Evolutionary conservation across 1,284 basidiomycete species (phyloP).

Genomic region (Moniliophthora roreri): DNA sequence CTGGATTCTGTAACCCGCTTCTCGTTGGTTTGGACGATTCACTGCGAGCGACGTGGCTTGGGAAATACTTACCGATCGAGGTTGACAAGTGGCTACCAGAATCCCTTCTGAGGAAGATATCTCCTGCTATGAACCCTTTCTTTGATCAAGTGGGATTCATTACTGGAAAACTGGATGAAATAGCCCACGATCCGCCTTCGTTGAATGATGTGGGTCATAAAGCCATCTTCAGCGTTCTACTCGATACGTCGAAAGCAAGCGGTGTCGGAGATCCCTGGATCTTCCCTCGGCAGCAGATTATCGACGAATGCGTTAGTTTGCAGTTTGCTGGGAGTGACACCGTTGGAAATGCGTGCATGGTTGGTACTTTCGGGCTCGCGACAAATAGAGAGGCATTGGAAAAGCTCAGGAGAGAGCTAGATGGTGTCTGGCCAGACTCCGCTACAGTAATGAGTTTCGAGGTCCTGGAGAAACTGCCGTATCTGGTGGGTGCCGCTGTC

Average conservation of each 20-base stretch:
- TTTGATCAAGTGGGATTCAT: background rate
- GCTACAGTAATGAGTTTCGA: conserved; percentile 4
- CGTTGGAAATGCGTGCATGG: conserved; percentile 11
- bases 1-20: conserved; percentile 22
- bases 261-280: background rate
- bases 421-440: conserved; percentile 14
- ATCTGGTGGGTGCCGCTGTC: conserved; percentile 16
- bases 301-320: conserved; percentile 17
- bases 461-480: conserved; percentile 18
- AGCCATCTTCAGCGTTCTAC: conserved; percentile 11
- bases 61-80: conserved; percentile 19
- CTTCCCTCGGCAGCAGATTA: conserved; percentile 5
- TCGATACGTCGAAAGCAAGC: conserved; percentile 5
- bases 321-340: conserved; percentile 14
- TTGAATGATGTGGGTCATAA: background rate
- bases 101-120: background rate
- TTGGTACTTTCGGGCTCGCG: conserved; percentile 15
- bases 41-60: conserved; percentile 14
- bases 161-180: background rate
- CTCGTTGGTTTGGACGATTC: conserved; percentile 15
- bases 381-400: conserved; percentile 2
- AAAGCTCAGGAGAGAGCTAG: conserved; percentile 12
- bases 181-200: background rate
- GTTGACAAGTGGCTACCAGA: background rate
- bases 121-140: background rate